Percentiles rank a stretch among this genome's conserved stretches.
phyloP scores from a whole-genome alignment of 2,329 filamentous ascomycete genomes.

The Fusarium camptoceras region DNA sequence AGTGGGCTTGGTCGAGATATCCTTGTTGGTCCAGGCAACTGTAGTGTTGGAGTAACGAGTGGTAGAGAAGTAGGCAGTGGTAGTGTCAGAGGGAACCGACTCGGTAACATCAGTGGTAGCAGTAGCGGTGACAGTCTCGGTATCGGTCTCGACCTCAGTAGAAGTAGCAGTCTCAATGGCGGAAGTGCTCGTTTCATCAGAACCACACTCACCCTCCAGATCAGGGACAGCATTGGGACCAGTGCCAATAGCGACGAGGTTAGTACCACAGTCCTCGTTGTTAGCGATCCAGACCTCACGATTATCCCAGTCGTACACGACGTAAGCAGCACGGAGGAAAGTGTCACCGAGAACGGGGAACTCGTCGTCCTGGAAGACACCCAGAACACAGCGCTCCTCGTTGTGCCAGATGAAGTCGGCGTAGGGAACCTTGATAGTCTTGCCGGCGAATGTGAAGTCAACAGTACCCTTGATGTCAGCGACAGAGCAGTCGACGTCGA shows the following conservation, averaged over 20 bases:
- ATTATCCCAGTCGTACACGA: slow-evolving; percentile 58
- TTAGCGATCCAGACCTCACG: slow-evolving; percentile 53
- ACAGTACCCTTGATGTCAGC: slow-evolving; percentile 54
- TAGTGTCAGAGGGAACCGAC: slow-evolving; percentile 10
- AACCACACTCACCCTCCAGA: slow-evolving; percentile 48
- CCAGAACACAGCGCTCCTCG: slow-evolving; percentile 55
- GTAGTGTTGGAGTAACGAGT: slow-evolving; percentile 32
- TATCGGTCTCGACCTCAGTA: slow-evolving; percentile 5
- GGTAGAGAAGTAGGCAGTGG: slow-evolving; percentile 31
- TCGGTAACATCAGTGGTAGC: neutral
- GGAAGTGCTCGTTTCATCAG: slow-evolving; percentile 32
- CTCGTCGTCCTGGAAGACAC: slow-evolving; percentile 58
- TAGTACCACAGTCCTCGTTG: slow-evolving; percentile 54
- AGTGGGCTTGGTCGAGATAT: neutral
- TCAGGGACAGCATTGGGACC: slow-evolving; percentile 54
- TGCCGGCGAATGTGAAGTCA: slow-evolving; percentile 62
- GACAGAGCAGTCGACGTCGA: slow-evolving; percentile 60
- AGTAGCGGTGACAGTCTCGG: slow-evolving; percentile 9
- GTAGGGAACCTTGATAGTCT: slow-evolving; percentile 58
- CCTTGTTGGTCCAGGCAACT: slow-evolving; percentile 14
- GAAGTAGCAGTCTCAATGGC: slow-evolving; percentile 11
- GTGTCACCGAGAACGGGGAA: slow-evolving; percentile 58
- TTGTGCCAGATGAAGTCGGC: slow-evolving; percentile 60
- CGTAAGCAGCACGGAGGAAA: slow-evolving; percentile 59
- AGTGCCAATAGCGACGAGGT: slow-evolving; percentile 53